A percentile compares a stretch with the other conserved stretches of the same genome.
Evolutionary conservation across 1,284 basidiomycete species (phyloP).

Genomic region (Ustilago hordei): DNA sequence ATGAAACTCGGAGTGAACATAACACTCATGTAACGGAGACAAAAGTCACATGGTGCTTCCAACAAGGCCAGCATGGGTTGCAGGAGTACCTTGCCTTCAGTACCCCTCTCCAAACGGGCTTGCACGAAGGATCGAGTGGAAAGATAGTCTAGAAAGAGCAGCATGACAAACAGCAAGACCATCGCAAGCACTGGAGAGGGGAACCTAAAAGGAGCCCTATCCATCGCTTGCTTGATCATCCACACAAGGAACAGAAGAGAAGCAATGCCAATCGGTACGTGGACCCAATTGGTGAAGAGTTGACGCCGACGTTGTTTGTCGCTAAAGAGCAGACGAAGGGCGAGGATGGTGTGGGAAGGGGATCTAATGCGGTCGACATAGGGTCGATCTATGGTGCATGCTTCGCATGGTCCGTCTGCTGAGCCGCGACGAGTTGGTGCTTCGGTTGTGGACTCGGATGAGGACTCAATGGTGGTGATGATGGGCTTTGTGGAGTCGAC

Average conservation of each 20-base stretch:
- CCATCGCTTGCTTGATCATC: constrained; percentile 55
- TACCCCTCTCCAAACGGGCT: background rate
- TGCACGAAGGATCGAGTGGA: constrained; percentile 13
- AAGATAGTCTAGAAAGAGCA: constrained; percentile 53
- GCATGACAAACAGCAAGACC: constrained; percentile 44
- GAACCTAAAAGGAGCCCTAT: constrained; percentile 55
- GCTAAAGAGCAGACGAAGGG: constrained; percentile 25
- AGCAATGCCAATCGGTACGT: constrained; percentile 56
- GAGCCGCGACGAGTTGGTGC: constrained; percentile 1
- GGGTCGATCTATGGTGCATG: constrained; percentile 18
- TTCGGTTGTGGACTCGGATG: background rate
- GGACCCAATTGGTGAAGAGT: constrained; percentile 60
- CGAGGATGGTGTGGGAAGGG: constrained; percentile 27
- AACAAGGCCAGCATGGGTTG: constrained; percentile 26
- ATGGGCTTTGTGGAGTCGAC: background rate
- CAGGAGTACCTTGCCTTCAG: constrained; percentile 16
- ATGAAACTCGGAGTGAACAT: constrained; percentile 64
- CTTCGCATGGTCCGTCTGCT: constrained; percentile 14
- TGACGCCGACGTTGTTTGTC: constrained; percentile 22
- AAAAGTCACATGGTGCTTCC: constrained; percentile 62
- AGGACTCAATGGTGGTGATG: background rate
- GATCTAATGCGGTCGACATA: constrained; percentile 23
- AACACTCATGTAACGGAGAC: constrained; percentile 61
- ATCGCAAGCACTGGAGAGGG: constrained; percentile 57
- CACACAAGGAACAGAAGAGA: constrained; percentile 45